These are phyloP conservation scores for Actinomucor elegans DNA, from an alignment of 371 early-diverging fungal species.

Conservation along the genomic window DNA sequence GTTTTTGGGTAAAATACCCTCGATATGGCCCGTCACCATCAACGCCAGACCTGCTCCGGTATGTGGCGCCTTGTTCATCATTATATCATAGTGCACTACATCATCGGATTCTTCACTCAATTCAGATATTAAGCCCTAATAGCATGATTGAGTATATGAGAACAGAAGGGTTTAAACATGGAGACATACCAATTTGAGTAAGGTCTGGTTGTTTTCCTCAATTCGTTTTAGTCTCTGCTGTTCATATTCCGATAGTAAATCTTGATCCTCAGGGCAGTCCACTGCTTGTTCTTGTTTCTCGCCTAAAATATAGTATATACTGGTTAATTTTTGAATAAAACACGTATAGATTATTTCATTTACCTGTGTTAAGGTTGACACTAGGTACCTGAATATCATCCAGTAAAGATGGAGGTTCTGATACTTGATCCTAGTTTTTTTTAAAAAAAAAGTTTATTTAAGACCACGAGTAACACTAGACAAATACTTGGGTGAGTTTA, in stretches of 20 bases:
- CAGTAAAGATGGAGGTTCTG: too few species aligned
- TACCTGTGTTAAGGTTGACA: too few species aligned
- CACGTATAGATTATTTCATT: too few species aligned
- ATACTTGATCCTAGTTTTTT: too few species aligned
- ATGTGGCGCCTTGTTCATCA: constrained; percentile 46
- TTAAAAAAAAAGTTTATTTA: too few species aligned
- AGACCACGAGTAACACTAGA: too few species aligned
- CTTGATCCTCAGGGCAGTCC: too few species aligned
- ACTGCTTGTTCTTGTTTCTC: too few species aligned
- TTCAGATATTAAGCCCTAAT: constrained; percentile 76
- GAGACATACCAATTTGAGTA: constrained; percentile 57
- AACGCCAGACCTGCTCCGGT: constrained; percentile 51
- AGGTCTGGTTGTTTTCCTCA: constrained; percentile 65
- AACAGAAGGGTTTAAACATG: background rate
- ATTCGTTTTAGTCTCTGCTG: constrained; percentile 60
- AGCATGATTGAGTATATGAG: background rate
- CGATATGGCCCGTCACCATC: constrained; percentile 62
- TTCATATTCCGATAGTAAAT: constrained; percentile 66
- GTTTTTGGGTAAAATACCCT: constrained; percentile 33
- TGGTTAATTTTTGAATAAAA: too few species aligned
- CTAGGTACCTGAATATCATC: too few species aligned
- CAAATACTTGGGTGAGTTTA: too few species aligned
- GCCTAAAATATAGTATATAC: too few species aligned
- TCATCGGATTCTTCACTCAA: constrained; percentile 77
- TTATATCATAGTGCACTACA: constrained; percentile 66